Base-by-base conservation (phyloP, 208 protist genomes). In the Leishmania mexicana region DNA sequence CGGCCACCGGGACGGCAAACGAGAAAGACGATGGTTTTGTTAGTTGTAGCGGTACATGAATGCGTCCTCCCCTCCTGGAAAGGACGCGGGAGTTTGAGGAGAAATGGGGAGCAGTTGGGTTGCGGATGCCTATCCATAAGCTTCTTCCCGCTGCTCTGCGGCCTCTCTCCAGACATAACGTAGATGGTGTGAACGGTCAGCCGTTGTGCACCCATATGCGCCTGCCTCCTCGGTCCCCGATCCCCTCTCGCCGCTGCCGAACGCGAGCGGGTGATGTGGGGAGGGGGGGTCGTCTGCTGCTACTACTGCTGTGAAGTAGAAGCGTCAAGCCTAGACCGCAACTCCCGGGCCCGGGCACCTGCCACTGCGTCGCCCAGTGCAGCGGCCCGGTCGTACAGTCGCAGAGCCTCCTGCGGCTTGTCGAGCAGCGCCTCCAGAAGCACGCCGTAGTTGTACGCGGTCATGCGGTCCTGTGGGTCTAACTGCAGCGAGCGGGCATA, bases 381-480 rank as follows among this genome's bases (percentile, higher is more conserved):
- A 7, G 90, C 87, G 1, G 90, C 93, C 13, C 85, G 73, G 70
- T 96, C 87, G 68, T 93, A 94, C 45, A 94, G 74, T 38, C 60
- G 62, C 38, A 94, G 81, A 0, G 90, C 90, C 58, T 93, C 85
- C 73, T 79, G 76, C 10, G 83, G 87, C 72, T 86, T 57, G 13
- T 88, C 86, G 10, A 94, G 88, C 35, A 96, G 60, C 45, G 90
- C 87, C 79, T 96, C 93, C 17, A 96, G 83, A 49, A 96, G 86
- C 17, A 96, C 93, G 47, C 90, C 91, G 83, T 96, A 95, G 84
- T 96, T 96, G 86, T 94, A 95, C 24, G 89, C 83, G n/a, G 93
- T 94, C 87, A 95, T 89, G 77, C 86, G 81, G 60, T 96, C 93
- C 21, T 85, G 70, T n/a, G 93, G 93, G 64, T 94, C 91, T 40